phyloP scores from a whole-genome alignment of 108 stramenopile species.

The Stephanodiscus minutulus region DNA sequence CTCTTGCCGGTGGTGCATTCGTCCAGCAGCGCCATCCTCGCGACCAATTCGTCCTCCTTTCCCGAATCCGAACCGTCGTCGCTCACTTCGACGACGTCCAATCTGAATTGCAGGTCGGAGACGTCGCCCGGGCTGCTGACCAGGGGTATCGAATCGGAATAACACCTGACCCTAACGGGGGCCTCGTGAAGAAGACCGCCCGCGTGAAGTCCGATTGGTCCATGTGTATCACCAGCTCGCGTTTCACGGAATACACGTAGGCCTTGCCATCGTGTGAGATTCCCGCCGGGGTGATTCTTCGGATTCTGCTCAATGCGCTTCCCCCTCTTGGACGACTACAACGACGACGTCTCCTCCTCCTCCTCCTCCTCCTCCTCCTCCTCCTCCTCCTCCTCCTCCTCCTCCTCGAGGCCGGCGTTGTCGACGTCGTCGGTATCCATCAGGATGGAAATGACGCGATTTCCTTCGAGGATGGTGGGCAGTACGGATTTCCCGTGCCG shows the following conservation, averaged over 20 bases:
- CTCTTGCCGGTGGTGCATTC: slow-evolving; percentile 77
- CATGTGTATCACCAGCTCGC: slow-evolving; percentile 72
- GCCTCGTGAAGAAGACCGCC: slow-evolving; percentile 89
- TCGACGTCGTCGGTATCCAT: slow-evolving; percentile 38
- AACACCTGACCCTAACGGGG: slow-evolving; percentile 69
- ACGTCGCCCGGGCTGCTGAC: slow-evolving; percentile 29
- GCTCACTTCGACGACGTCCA: slow-evolving; percentile 42
- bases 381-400: too few relatives aligned
- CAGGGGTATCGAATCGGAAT: slow-evolving; percentile 34
- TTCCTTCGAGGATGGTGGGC: slow-evolving; percentile 60
- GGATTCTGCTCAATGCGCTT: slow-evolving; percentile 39
- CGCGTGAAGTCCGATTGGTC: slow-evolving; percentile 84
- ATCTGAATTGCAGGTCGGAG: slow-evolving; percentile 31
- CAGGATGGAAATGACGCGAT: slow-evolving; percentile 42
- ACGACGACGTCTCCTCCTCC: not conserved
- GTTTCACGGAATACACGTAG: slow-evolving; percentile 48
- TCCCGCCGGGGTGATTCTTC: slow-evolving; percentile 18
- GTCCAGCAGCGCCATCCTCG: slow-evolving; percentile 79
- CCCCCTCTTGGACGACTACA: slow-evolving; percentile 14
- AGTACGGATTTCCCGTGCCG: slow-evolving; percentile 89
- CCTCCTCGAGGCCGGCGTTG: slow-evolving; percentile 10
- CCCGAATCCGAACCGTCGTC: slow-evolving; percentile 14
- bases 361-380: too few relatives aligned
- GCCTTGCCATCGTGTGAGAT: slow-evolving; percentile 31
- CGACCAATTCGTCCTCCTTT: slow-evolving; percentile 55